Base-by-base conservation (phyloP, 2,329 filamentous ascomycete species). In the Fusarium nodosum region DNA sequence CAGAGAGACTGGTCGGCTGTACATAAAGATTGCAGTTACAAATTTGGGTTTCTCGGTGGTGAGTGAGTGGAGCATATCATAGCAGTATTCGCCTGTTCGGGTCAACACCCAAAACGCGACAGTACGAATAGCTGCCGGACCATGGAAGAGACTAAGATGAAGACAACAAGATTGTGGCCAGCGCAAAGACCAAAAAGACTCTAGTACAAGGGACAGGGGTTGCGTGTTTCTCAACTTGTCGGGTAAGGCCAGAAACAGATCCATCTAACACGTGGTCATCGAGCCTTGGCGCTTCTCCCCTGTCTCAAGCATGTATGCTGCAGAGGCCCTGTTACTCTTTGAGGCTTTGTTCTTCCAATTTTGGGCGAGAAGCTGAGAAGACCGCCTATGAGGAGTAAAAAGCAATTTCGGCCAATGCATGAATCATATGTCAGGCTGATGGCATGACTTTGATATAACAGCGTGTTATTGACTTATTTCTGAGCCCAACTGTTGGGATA, bases 191-290 rank as follows among this genome's bases (percentile, higher is more conserved):
- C 58, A 20, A 56, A 64, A 68, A 63, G 64, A 70, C 65, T 65
- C 60, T 46, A 64, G 56, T 41, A 54, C 24, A 34, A 62, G 62
- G 62, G 47, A 61, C 50, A 64, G 59, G 72, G 68, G 60, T 36
- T 56, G 54, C 46, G 41, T 57, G 63, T 70, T 65, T 73, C 70
- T 73, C 63, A 64, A 65, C 56, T 69, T 57, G 65, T 62, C 69
- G 53, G 69, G 57, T 61, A 72, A 60, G 68, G 54, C 63, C 70
- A 72, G 57, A 66, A 63, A 54, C 56, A 69, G 72, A 67, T 64
- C 72, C 70, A 68, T 74, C 44, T 61, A 61, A 74, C 72, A 74
- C 72, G 72, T 74, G 72, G 72, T 68, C 59, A 41, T 60, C 57
- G 45, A 72, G 60, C 48, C 63, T 57, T 64, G 61, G 55, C 56